These are phyloP conservation scores for Roridomyces roridus DNA, from an alignment of 768 basidiomycete species.

Conservation along the genomic window DNA sequence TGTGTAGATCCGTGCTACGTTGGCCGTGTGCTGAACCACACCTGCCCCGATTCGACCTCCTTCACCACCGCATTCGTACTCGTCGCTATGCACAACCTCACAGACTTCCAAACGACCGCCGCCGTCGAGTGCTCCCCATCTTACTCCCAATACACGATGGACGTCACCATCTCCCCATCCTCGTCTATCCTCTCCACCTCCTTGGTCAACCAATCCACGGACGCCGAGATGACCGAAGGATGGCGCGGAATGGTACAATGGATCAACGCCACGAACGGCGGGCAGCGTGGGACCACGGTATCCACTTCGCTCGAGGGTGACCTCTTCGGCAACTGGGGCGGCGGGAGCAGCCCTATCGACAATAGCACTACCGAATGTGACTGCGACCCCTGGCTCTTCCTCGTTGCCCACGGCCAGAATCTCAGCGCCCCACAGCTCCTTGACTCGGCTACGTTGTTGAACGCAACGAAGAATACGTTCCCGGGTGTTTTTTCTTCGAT, in stretches of 20 bases:
- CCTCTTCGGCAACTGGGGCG: neutral
- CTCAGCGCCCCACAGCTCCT: neutral
- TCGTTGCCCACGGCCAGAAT: conserved; percentile 2
- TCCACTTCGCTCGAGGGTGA: neutral
- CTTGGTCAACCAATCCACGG: neutral
- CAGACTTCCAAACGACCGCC: neutral
- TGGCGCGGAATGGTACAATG: conserved; percentile 4
- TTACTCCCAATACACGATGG: neutral
- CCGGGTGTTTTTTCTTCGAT: neutral
- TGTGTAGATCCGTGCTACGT: neutral
- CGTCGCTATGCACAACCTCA: neutral
- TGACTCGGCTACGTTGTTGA: neutral
- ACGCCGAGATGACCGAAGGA: neutral
- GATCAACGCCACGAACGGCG: neutral
- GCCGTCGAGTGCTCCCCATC: conserved; percentile 5
- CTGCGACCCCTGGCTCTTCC: conserved; percentile 10
- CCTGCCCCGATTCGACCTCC: conserved; percentile 7
- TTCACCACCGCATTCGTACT: neutral
- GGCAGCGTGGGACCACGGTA: neutral
- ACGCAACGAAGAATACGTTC: neutral
- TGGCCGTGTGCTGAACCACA: conserved; percentile 13
- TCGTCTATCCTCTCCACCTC: neutral
- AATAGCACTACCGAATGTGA: neutral
- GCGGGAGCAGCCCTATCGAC: neutral
- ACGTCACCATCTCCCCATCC: neutral